Percentiles rank a stretch among this genome's conserved stretches.
phyloP scores from a whole-genome alignment of 129 eudicot species.

The Artemisia annua region DNA sequence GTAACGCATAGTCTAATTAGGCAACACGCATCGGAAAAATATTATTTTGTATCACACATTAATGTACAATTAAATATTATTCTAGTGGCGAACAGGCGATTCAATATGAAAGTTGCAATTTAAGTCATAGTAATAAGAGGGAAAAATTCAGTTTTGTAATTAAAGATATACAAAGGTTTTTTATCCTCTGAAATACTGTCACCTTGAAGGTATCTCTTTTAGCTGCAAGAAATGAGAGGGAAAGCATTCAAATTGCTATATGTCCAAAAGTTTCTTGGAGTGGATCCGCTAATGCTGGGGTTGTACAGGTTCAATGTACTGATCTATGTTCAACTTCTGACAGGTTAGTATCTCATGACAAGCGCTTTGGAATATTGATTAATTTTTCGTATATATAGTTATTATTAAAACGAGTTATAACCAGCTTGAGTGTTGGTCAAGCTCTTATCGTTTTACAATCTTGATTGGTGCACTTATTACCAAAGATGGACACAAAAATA shows the following conservation, averaged over 20 bases:
- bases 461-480: not conserved
- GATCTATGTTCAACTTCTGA: conserved; percentile 79
- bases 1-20: no score
- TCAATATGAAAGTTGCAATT: no score
- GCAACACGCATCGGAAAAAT: no score
- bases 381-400: not conserved
- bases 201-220: conserved; percentile 73
- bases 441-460: conserved; percentile 33
- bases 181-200: conserved; percentile 23
- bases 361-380: not conserved
- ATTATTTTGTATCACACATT: not conserved
- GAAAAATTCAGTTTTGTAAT: no score
- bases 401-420: conserved; percentile 20
- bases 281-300: conserved; percentile 69
- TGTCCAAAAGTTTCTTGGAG: conserved; percentile 98
- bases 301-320: conserved; percentile 77
- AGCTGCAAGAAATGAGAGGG: conserved; percentile 99
- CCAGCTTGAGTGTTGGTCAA: conserved; percentile 70
- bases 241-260: conserved; percentile 91
- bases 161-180: not conserved
- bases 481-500: not conserved
- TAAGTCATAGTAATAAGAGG: no score
- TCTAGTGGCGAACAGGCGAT: no score
- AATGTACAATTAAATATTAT: not conserved
- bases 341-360: conserved; percentile 52